These are phyloP conservation scores for Arabis hirsuta DNA, from an alignment of 345 rosid species.

Conservation along the genomic window DNA sequence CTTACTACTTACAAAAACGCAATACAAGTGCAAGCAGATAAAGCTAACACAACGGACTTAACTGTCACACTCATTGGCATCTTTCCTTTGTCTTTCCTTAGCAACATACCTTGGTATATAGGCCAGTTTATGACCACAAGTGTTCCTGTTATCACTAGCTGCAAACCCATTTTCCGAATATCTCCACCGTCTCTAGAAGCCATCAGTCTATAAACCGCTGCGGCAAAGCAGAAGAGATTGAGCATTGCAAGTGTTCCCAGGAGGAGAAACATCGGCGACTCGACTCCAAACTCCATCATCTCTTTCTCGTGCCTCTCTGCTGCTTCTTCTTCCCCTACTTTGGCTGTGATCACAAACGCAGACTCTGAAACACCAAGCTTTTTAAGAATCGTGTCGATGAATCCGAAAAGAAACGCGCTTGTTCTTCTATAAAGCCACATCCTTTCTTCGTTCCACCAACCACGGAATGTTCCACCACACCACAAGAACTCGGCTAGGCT, in stretches of 20 bases:
- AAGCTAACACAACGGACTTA: slow-evolving; percentile 48
- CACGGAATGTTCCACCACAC: slow-evolving; percentile 62
- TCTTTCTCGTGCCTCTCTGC: slow-evolving; percentile 54
- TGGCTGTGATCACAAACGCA: slow-evolving; percentile 63
- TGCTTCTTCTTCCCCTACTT: slow-evolving; percentile 68
- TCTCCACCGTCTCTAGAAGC: neutral
- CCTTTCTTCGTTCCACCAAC: slow-evolving; percentile 83
- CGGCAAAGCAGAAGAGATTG: slow-evolving; percentile 52
- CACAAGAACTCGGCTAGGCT: slow-evolving; percentile 59
- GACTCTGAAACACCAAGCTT: slow-evolving; percentile 52
- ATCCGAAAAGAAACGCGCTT: slow-evolving; percentile 66
- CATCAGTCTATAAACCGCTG: slow-evolving; percentile 35
- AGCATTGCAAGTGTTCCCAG: slow-evolving; percentile 68
- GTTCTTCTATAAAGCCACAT: slow-evolving; percentile 80
- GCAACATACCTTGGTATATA: slow-evolving; percentile 58
- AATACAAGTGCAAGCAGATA: slow-evolving; percentile 52
- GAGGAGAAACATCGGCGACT: slow-evolving; percentile 63
- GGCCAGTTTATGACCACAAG: slow-evolving; percentile 67
- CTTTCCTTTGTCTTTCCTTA: slow-evolving; percentile 69
- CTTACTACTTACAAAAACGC: slow-evolving; percentile 27
- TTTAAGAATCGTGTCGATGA: slow-evolving; percentile 52
- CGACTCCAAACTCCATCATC: slow-evolving; percentile 73
- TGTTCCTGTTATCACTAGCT: slow-evolving; percentile 53
- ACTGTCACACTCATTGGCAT: slow-evolving; percentile 54
- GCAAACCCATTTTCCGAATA: slow-evolving; percentile 48